These are phyloP conservation scores for Ganoderma sinense DNA, from an alignment of 1,284 basidiomycete genomes.

Conservation along the genomic window DNA sequence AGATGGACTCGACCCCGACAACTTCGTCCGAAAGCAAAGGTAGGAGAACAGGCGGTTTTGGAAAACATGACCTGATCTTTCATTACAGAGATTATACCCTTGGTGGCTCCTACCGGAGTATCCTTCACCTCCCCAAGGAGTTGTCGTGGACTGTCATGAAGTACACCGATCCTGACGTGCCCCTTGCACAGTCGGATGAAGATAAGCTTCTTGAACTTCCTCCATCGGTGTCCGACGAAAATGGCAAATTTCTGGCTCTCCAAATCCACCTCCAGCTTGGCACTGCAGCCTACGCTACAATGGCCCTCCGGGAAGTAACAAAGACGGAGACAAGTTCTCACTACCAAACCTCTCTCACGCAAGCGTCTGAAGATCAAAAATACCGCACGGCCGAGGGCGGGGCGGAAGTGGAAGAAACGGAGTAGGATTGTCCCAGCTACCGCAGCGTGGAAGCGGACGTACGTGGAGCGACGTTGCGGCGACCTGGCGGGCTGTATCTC, in stretches of 20 bases:
- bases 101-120: slow-evolving; percentile 92
- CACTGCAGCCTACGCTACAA: slow-evolving; percentile 93
- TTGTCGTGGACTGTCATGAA: slow-evolving; percentile 83
- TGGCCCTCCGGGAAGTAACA: slow-evolving; percentile 93
- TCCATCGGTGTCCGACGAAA: slow-evolving; percentile 66
- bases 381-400: slow-evolving; percentile 59
- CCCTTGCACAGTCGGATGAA: slow-evolving; percentile 94
- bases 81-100: slow-evolving; percentile 85
- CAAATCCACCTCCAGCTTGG: slow-evolving; percentile 85
- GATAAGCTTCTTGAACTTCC: slow-evolving; percentile 87
- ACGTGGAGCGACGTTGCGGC: slow-evolving; percentile 30
- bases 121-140: slow-evolving; percentile 86
- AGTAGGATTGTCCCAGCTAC: slow-evolving; percentile 5
- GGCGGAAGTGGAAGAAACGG: slow-evolving; percentile 34
- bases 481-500: slow-evolving; percentile 25
- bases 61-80: neutral
- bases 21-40: slow-evolving; percentile 90
- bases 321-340: slow-evolving; percentile 93
- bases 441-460: slow-evolving; percentile 20
- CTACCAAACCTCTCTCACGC: slow-evolving; percentile 83
- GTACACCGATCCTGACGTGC: slow-evolving; percentile 94
- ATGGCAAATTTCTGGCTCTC: slow-evolving; percentile 86
- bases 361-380: slow-evolving; percentile 84
- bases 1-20: slow-evolving; percentile 90
- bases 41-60: slow-evolving; percentile 44